Conservation (phyloP, 2,329 filamentous ascomycete genomes). For the Raffaelea arxii region DNA sequence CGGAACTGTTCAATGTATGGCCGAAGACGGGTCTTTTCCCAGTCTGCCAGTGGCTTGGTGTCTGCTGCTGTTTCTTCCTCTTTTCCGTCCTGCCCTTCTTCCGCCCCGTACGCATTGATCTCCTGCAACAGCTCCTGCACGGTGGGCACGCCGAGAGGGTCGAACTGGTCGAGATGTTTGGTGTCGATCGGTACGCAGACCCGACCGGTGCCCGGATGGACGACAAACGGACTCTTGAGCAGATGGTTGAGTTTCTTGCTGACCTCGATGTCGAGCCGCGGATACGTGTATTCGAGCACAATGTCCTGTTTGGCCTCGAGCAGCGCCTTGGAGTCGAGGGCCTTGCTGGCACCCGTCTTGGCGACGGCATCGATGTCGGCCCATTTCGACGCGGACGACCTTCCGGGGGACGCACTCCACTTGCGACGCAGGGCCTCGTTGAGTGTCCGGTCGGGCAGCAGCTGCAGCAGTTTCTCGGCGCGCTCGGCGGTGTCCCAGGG, state of each 20-base stretch:
- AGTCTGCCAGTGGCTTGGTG: constrained; percentile 56
- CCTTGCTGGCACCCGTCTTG: constrained; percentile 61
- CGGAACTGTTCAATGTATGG: constrained; percentile 88
- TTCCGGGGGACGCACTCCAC: constrained; percentile 76
- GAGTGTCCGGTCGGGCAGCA: constrained; percentile 72
- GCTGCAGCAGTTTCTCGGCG: constrained; percentile 66
- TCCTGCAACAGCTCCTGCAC: constrained; percentile 72
- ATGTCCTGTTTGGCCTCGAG: constrained; percentile 92
- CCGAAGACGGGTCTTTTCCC: constrained; percentile 94
- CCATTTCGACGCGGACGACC: constrained; percentile 77
- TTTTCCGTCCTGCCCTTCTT: constrained; percentile 22
- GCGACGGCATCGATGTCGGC: constrained; percentile 83
- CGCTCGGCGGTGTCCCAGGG: constrained; percentile 67
- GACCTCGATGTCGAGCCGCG: constrained; percentile 91
- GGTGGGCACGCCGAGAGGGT: constrained; percentile 81
- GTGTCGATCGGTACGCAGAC: constrained; percentile 94
- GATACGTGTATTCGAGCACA: constrained; percentile 95
- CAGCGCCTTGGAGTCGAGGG: constrained; percentile 63
- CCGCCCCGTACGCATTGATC: constrained; percentile 65
- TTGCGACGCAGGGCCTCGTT: constrained; percentile 76
- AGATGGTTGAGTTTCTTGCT: constrained; percentile 97
- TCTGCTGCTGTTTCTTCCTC: constrained; percentile 6
- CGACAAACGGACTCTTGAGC: constrained; percentile 92
- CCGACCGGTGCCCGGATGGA: constrained; percentile 87
- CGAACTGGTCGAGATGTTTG: constrained; percentile 64